Conservation (phyloP, 2,329 filamentous ascomycete genomes). For the Kalaharituber pfeilii region DNA sequence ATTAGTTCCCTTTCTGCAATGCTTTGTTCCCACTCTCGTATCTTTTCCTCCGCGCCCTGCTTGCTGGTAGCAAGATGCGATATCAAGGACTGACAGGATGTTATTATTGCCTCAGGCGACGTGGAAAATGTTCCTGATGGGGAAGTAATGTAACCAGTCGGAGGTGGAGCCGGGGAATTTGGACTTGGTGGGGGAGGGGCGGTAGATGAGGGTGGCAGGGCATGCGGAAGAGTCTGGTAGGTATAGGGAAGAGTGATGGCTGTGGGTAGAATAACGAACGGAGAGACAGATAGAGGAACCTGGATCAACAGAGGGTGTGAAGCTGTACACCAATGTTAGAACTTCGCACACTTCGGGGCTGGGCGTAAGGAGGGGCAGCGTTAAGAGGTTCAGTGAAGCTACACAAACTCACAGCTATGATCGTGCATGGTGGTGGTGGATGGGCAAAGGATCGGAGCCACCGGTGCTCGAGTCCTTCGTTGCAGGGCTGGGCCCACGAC, state of each 20-base stretch:
- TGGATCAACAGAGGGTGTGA: slow-evolving; percentile 72
- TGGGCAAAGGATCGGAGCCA: too few relatives aligned
- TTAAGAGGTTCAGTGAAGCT: not conserved
- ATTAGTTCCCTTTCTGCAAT: slow-evolving; percentile 41
- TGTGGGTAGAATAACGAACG: slow-evolving; percentile 77
- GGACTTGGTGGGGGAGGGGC: slow-evolving; percentile 27
- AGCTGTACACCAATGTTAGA: slow-evolving; percentile 21
- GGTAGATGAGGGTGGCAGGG: slow-evolving; percentile 56
- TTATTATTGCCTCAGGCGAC: slow-evolving; percentile 70
- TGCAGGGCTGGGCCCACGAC: too few relatives aligned
- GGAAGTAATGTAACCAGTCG: slow-evolving; percentile 57
- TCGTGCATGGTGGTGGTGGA: slow-evolving; percentile 9
- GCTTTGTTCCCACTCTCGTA: slow-evolving; percentile 52
- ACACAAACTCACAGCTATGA: slow-evolving; percentile 11
- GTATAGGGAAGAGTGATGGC: slow-evolving; percentile 88
- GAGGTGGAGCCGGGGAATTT: slow-evolving; percentile 24
- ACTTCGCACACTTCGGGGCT: not conserved
- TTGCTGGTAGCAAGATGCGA: slow-evolving; percentile 55
- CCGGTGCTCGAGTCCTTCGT: too few relatives aligned
- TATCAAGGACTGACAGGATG: slow-evolving; percentile 62
- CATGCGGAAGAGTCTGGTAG: slow-evolving; percentile 77
- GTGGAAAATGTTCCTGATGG: slow-evolving; percentile 56
- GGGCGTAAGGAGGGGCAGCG: not conserved
- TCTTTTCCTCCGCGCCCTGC: slow-evolving; percentile 46
- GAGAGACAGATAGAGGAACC: slow-evolving; percentile 81